Conservation (phyloP, 257 asterid species). For the Osmanthus fragrans region DNA sequence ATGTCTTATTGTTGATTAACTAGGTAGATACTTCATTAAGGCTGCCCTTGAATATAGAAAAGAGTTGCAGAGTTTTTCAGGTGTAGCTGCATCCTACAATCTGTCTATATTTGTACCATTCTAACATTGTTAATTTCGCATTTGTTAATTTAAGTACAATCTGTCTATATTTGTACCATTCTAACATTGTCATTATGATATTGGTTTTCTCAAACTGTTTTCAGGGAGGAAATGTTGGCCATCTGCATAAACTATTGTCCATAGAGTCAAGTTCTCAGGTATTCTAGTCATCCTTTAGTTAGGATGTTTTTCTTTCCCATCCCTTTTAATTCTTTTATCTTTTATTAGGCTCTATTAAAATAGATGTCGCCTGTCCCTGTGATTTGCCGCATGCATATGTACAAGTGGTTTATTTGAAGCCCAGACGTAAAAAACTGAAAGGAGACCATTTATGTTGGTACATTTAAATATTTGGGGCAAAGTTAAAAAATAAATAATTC, state of each 20-base stretch:
- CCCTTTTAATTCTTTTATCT: background rate
- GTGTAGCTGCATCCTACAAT: slow-evolving; percentile 36
- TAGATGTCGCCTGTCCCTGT: slow-evolving; percentile 14
- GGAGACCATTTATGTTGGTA: slow-evolving; percentile 6
- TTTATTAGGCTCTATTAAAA: slow-evolving; percentile 13
- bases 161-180: slow-evolving; percentile 10
- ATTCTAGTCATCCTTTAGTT: slow-evolving; percentile 18
- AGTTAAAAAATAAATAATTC: slow-evolving; percentile 1
- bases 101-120: slow-evolving; percentile 10
- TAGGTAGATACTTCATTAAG: slow-evolving; percentile 67
- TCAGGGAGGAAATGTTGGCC: slow-evolving; percentile 99
- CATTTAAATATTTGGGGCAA: slow-evolving; percentile 1
- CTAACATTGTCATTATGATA: slow-evolving; percentile 7
- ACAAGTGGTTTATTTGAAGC: background rate
- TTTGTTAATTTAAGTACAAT: slow-evolving; percentile 6
- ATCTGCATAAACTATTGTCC: slow-evolving; percentile 79
- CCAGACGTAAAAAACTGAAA: background rate
- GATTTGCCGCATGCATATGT: slow-evolving; percentile 1
- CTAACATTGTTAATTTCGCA: slow-evolving; percentile 11
- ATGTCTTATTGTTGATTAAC: slow-evolving; percentile 34
- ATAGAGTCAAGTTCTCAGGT: slow-evolving; percentile 99
- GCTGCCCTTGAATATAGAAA: slow-evolving; percentile 58
- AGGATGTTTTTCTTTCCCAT: background rate
- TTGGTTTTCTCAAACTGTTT: slow-evolving; percentile 27
- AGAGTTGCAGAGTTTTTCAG: slow-evolving; percentile 84